Percentiles rank a stretch among this genome's conserved stretches.
Conservation (phyloP, 371 early-diverging fungal species). For the Chytridium lagenaria region DNA sequence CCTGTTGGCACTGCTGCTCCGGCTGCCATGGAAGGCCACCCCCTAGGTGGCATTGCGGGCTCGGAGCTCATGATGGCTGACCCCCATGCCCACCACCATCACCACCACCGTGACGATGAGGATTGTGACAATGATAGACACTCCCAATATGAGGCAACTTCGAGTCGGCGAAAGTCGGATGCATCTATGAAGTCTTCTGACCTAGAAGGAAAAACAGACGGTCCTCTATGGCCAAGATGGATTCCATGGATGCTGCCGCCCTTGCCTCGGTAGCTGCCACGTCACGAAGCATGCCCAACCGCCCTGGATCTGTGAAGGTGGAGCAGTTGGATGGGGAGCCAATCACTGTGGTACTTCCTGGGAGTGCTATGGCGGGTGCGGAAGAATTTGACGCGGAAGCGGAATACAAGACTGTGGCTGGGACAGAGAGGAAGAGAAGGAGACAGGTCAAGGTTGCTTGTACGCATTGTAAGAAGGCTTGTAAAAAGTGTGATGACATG, state of each 20-base stretch:
- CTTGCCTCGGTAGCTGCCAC: background rate
- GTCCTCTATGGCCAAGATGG: conserved; percentile 13
- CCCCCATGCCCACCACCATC: background rate
- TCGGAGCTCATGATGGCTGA: conserved; percentile 9
- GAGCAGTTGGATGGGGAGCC: background rate
- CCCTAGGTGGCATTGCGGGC: background rate
- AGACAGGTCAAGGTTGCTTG: conserved; percentile 87
- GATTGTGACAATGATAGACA: background rate
- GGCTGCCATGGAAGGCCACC: conserved; percentile 6
- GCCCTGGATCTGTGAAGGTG: background rate
- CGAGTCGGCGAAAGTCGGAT: background rate
- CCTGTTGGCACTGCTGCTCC: background rate
- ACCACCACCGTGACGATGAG: background rate
- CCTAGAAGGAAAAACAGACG: background rate
- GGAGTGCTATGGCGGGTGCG: background rate
- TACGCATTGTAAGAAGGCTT: conserved; percentile 89
- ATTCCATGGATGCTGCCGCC: conserved; percentile 4
- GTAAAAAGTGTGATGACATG: conserved; percentile 91
- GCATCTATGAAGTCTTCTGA: conserved; percentile 1
- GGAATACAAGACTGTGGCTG: background rate
- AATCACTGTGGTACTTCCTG: background rate
- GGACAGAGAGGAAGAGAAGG: conserved; percentile 37
- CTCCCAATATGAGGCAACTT: background rate
- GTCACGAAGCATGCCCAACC: background rate
- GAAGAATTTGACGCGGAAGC: background rate